A percentile compares a stretch with the other conserved stretches of the same genome.
These are phyloP conservation scores for Aspergillus baeticus DNA, from an alignment of 495 filamentous ascomycete genomes.

Conservation along the genomic window DNA sequence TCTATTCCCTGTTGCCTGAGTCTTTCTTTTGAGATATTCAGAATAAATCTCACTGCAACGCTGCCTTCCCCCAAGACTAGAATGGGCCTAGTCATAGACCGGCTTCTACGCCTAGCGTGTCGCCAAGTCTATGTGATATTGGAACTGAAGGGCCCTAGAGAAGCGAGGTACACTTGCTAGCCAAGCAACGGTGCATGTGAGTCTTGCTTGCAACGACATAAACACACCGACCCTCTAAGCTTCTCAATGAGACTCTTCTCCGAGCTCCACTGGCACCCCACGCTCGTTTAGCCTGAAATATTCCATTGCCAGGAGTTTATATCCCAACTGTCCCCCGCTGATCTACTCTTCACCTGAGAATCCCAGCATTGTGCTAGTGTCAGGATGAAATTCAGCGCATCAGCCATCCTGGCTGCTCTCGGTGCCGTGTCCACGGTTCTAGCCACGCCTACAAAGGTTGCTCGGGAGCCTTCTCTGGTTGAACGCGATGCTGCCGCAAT, in stretches of 20 bases:
- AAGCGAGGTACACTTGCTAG: slow-evolving; percentile 3
- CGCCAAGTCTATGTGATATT: not conserved
- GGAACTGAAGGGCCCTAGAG: not conserved
- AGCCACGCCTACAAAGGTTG: slow-evolving; percentile 19
- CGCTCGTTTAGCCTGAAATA: not conserved
- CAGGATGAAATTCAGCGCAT: slow-evolving; percentile 7
- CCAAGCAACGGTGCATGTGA: not conserved
- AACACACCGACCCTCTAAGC: not conserved
- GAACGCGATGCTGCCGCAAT: slow-evolving; percentile 34
- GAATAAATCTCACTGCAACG: not conserved
- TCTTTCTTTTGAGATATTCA: not conserved
- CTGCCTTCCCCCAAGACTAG: not conserved
- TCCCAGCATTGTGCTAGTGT: not conserved
- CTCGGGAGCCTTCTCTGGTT: slow-evolving; percentile 22
- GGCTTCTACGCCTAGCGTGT: slow-evolving; percentile 1
- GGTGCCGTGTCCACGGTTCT: slow-evolving; percentile 13
- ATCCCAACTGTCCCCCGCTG: not conserved
- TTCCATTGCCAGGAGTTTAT: not conserved
- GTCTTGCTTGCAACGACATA: not conserved
- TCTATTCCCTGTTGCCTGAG: not conserved
- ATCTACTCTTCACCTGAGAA: not conserved
- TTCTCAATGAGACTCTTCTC: not conserved
- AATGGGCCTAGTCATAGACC: not conserved
- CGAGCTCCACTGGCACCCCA: not conserved
- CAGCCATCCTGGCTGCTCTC: slow-evolving; percentile 2